These are phyloP conservation scores for Marchantia polymorpha DNA, from an alignment of 225 moss, liverwort and hornwort species.

Conservation along the genomic window DNA sequence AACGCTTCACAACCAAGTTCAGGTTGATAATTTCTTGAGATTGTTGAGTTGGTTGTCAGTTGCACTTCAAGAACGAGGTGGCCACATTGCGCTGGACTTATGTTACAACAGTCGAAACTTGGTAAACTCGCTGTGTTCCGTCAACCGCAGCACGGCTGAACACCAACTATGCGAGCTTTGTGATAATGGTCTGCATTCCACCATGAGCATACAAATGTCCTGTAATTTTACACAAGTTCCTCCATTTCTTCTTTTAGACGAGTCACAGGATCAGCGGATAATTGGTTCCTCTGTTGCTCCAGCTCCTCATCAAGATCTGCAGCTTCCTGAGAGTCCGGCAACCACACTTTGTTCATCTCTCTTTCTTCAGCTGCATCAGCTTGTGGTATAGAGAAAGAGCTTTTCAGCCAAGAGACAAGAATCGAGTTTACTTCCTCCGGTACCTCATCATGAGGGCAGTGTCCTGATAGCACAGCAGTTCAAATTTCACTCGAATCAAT, in stretches of 20 bases:
- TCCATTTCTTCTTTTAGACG: slow-evolving; percentile 39
- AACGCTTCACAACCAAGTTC: too few relatives aligned
- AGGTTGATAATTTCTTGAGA: too few relatives aligned
- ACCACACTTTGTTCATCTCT: not conserved
- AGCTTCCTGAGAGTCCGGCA: not conserved
- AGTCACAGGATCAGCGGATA: slow-evolving; percentile 21
- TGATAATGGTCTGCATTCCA: too few relatives aligned
- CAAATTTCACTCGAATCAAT: not conserved
- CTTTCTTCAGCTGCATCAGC: not conserved
- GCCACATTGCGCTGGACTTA: too few relatives aligned
- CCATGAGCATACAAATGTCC: too few relatives aligned
- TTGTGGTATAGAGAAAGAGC: slow-evolving; percentile 1
- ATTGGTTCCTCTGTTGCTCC: slow-evolving; percentile 10
- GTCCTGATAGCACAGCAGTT: slow-evolving; percentile 45
- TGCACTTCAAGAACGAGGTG: too few relatives aligned
- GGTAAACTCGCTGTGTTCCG: too few relatives aligned
- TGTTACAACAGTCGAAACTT: too few relatives aligned
- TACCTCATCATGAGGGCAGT: slow-evolving; percentile 96
- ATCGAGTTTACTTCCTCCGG: slow-evolving; percentile 80
- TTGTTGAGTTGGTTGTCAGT: too few relatives aligned
- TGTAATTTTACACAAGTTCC: slow-evolving; percentile 34
- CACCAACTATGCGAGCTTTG: too few relatives aligned
- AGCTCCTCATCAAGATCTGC: not conserved
- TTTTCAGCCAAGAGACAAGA: slow-evolving; percentile 37
- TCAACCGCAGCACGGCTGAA: too few relatives aligned